Evolutionary conservation across 2,329 filamentous ascomycete genomes (phyloP).

Genomic region (Talaromyces sp.): DNA sequence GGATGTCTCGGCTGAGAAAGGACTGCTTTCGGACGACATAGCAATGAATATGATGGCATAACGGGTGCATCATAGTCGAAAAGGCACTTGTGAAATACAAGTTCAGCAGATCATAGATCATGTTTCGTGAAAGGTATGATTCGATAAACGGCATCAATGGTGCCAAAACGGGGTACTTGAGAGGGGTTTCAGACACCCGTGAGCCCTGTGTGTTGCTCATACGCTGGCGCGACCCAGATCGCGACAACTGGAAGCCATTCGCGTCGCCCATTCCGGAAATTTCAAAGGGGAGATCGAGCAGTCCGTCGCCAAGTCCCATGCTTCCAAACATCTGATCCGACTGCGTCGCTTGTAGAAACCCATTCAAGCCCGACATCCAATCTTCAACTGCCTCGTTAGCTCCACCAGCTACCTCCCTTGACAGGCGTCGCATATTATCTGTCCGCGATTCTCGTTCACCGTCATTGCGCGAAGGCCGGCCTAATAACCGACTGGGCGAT

Average conservation of each 20-base stretch:
- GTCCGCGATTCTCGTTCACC: constrained; percentile 23
- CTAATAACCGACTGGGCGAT: constrained; percentile 16
- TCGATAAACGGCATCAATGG: constrained; percentile 76
- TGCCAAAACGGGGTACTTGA: constrained; percentile 80
- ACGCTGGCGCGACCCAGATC: constrained; percentile 51
- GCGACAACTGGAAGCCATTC: constrained; percentile 42
- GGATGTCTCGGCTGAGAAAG: constrained; percentile 74
- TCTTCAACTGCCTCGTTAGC: constrained; percentile 8
- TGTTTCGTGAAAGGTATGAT: constrained; percentile 67
- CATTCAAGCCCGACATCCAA: constrained; percentile 14
- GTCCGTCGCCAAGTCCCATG: constrained; percentile 9
- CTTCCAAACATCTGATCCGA: constrained; percentile 9
- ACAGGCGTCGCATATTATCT: constrained; percentile 15
- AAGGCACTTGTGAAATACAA: constrained; percentile 89
- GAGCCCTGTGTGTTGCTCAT: constrained; percentile 46
- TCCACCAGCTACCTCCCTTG: constrained; percentile 14
- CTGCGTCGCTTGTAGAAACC: constrained; percentile 7
- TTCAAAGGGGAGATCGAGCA: constrained; percentile 10
- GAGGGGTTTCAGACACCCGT: constrained; percentile 18
- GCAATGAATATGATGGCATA: constrained; percentile 83
- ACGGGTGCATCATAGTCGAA: constrained; percentile 79
- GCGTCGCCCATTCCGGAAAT: constrained; percentile 11
- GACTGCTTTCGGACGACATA: constrained; percentile 85
- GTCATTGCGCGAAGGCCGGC: constrained; percentile 24
- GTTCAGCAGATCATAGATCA: constrained; percentile 85